These are phyloP conservation scores for Leucoagaricus sp. DNA, from an alignment of 1,284 basidiomycete genomes.

Conservation along the genomic window DNA sequence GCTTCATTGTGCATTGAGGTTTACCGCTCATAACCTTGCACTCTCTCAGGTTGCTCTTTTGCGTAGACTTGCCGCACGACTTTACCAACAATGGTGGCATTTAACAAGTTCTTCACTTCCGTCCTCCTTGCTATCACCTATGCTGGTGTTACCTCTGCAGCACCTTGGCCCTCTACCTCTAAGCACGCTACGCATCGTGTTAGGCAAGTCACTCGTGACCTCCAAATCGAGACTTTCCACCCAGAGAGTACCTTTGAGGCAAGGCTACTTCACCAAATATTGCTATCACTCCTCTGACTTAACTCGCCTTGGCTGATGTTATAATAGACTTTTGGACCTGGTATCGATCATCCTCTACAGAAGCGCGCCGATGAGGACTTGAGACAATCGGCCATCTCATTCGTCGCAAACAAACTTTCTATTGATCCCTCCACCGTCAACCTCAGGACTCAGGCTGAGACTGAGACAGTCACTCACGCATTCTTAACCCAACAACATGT, in stretches of 20 bases:
- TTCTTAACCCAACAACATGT: conserved; percentile 46
- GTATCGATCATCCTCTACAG: conserved; percentile 12
- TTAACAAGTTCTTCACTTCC: conserved; percentile 17
- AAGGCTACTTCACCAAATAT: neutral
- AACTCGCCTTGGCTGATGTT: neutral
- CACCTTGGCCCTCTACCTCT: conserved; percentile 30
- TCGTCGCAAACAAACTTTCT: conserved; percentile 36
- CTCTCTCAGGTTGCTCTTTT: neutral
- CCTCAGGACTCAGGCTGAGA: conserved; percentile 36
- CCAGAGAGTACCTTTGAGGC: conserved; percentile 47
- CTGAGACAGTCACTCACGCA: conserved; percentile 33
- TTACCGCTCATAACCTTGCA: neutral
- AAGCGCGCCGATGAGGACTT: conserved; percentile 11
- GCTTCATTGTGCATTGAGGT: no score
- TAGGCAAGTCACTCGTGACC: conserved; percentile 33
- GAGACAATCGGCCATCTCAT: conserved; percentile 34
- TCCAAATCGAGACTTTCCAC: conserved; percentile 43
- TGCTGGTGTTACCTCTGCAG: conserved; percentile 19
- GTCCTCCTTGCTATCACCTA: conserved; percentile 15
- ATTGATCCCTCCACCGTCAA: conserved; percentile 31
- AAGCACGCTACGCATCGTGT: conserved; percentile 43
- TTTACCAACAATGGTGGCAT: conserved; percentile 14
- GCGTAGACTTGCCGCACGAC: neutral
- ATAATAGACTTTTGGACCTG: conserved; percentile 20
- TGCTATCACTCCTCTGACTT: conserved; percentile 5